Base-by-base conservation (phyloP, 805 yeast species). In the Metschnikowia aberdeeniae region DNA sequence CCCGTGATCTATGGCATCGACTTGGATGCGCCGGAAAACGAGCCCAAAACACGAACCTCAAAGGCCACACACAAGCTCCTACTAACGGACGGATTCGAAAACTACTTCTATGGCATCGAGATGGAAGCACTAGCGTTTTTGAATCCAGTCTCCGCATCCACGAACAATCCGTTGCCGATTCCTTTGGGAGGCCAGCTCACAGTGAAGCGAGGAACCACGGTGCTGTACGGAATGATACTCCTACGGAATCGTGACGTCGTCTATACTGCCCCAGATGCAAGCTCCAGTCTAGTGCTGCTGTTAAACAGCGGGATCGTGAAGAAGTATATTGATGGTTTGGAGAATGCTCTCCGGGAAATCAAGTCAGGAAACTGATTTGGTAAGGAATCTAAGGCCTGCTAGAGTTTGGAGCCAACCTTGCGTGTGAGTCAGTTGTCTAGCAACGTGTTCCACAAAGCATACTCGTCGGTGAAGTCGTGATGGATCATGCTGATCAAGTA, bases 401-500 rank as follows among this genome's bases (percentile, higher is more conserved):
- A 47, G 27, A 56, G 46, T 40, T 47, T 44, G 35, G 36, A 44
- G 11, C 34, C 33, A 30, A 24, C 30, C 37, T 34, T 36, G 46
- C 47, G 20, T 42, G 46, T 42, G 59, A 52, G 66, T 61, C 60
- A 63, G 60, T 59, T 56, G 33, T 52, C 57, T 42, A 77, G 61
- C 40, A 86, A 63, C 41, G 79, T 54, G 19, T 81, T 82, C 97
- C 97, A 89, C 41, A 89, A 72, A 1, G 82, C 95, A 47, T 75
- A 69, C 55, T 82, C 88, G 44, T 82, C 76, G 39, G 79, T 78
- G 65, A 75, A 89, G 59, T 90, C 92, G 60, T 90, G 97, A 61
- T 87, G 89, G 27, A 92, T 83, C 50, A 92, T 74, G 35, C 96
- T 84, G n/a, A 89, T 89, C 55, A 93, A 72, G 53, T 78, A 80